These are phyloP conservation scores for Endocladia muricata DNA, from an alignment of 31 red algal species.

Conservation along the genomic window DNA sequence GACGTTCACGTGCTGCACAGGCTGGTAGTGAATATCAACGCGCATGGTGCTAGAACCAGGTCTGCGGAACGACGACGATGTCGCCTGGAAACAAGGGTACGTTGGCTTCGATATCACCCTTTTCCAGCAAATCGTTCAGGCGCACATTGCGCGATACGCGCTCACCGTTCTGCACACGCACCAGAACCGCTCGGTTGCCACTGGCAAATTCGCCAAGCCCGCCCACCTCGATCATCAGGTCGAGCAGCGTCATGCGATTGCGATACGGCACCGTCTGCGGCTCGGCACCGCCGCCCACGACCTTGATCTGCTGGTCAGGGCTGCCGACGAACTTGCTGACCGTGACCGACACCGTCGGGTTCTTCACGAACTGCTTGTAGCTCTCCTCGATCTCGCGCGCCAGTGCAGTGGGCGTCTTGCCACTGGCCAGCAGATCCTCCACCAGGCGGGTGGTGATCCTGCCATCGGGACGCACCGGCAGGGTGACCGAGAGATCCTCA, in stretches of 20 bases:
- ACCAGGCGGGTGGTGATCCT: background rate
- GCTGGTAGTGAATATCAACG: too few relatives aligned
- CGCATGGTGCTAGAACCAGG: too few relatives aligned
- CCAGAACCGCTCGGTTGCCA: background rate
- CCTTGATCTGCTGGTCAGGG: background rate
- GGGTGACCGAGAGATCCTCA: background rate
- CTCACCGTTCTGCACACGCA: background rate
- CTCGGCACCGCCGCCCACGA: conserved; percentile 2
- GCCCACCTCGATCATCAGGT: background rate
- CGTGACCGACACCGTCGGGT: background rate
- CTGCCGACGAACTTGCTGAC: background rate
- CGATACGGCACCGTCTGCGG: background rate
- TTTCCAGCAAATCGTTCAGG: background rate
- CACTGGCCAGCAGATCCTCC: background rate
- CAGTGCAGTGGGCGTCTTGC: background rate
- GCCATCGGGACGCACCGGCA: background rate
- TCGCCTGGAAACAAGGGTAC: too few relatives aligned
- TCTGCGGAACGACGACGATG: too few relatives aligned
- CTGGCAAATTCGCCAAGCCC: background rate
- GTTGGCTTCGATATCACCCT: too few relatives aligned
- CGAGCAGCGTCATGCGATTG: background rate
- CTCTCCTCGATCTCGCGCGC: background rate
- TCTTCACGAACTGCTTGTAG: background rate
- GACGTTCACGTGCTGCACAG: too few relatives aligned
- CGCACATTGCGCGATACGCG: background rate